Percentiles rank a stretch among this genome's conserved stretches.
phyloP scores from a whole-genome alignment of 495 filamentous ascomycete species.

The Talaromyces thailandensis region DNA sequence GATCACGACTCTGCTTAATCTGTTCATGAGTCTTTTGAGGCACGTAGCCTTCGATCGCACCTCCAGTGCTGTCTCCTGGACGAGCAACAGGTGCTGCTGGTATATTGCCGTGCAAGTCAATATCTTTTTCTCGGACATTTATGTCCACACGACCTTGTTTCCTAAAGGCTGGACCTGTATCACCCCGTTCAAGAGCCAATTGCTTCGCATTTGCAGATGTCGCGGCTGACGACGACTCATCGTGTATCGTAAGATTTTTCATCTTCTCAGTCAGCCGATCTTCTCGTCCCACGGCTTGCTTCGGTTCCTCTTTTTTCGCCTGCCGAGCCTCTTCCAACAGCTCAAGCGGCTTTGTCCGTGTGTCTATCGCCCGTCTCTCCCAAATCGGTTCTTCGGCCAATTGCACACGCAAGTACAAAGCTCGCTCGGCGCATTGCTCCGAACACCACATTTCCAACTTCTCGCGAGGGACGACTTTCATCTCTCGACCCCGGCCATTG shows the following conservation, averaged over 20 bases:
- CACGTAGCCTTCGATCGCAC: conserved; percentile 39
- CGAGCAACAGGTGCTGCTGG: conserved; percentile 21
- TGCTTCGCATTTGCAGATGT: conserved; percentile 10
- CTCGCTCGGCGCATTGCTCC: conserved; percentile 64
- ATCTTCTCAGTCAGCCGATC: background rate
- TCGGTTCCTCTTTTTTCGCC: conserved; percentile 10
- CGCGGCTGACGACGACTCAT: background rate
- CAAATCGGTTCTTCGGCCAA: conserved; percentile 69
- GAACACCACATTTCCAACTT: conserved; percentile 85
- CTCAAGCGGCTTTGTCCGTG: conserved; percentile 30
- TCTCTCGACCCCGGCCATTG: conserved; percentile 36
- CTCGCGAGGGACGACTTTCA: conserved; percentile 53
- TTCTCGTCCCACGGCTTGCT: background rate
- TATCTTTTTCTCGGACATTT: conserved; percentile 31
- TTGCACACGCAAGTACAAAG: conserved; percentile 79
- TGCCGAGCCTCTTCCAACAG: conserved; percentile 43
- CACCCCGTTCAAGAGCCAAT: conserved; percentile 41
- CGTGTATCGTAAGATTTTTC: background rate
- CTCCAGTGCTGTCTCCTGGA: conserved; percentile 27
- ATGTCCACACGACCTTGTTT: conserved; percentile 25
- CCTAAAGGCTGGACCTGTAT: conserved; percentile 19
- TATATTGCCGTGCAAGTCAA: conserved; percentile 7
- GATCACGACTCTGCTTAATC: background rate
- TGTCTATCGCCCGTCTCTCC: conserved; percentile 47
- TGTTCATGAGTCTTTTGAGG: conserved; percentile 14